Percentiles rank a stretch among this genome's conserved stretches.
These are phyloP conservation scores for Nannizzia gypsea DNA, from an alignment of 2,329 filamentous ascomycete genomes.

Conservation along the genomic window DNA sequence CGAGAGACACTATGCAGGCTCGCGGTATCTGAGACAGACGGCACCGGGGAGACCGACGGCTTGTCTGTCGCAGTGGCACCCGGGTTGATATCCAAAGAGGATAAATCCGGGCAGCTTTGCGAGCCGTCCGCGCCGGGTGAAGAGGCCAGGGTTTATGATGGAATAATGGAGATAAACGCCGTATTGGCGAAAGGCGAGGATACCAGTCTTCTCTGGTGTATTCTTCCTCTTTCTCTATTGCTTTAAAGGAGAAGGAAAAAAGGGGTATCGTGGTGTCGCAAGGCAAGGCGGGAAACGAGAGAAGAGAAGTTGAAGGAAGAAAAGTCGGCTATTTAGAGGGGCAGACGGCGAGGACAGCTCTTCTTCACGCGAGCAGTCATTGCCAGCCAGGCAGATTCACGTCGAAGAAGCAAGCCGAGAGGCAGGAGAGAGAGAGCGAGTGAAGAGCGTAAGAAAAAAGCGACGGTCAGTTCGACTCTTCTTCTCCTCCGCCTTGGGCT, in stretches of 20 bases:
- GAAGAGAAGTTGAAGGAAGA: not conserved
- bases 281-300: too few species aligned
- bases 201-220: not conserved
- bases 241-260: not conserved
- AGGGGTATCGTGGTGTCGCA: too few species aligned
- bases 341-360: not conserved
- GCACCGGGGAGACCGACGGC: not conserved
- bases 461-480: not conserved
- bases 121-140: constrained; percentile 30
- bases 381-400: not conserved
- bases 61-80: constrained; percentile 14
- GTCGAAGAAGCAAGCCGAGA: not conserved
- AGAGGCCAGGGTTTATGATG: constrained; percentile 25
- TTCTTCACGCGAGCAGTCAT: constrained; percentile 1
- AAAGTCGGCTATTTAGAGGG: not conserved
- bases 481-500: not conserved
- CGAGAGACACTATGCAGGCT: constrained; percentile 20
- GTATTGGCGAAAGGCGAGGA: not conserved
- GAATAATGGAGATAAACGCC: not conserved
- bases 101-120: constrained; percentile 34
- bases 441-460: too few species aligned
- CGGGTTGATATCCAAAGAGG: constrained; percentile 22
- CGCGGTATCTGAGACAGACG: constrained; percentile 7
- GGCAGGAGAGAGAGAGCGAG: not conserved
- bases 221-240: too few species aligned